A percentile compares a stretch with the other conserved stretches of the same genome.
phyloP scores from a whole-genome alignment of 2,329 filamentous ascomycete species.

The Fusarium tuaranense region DNA sequence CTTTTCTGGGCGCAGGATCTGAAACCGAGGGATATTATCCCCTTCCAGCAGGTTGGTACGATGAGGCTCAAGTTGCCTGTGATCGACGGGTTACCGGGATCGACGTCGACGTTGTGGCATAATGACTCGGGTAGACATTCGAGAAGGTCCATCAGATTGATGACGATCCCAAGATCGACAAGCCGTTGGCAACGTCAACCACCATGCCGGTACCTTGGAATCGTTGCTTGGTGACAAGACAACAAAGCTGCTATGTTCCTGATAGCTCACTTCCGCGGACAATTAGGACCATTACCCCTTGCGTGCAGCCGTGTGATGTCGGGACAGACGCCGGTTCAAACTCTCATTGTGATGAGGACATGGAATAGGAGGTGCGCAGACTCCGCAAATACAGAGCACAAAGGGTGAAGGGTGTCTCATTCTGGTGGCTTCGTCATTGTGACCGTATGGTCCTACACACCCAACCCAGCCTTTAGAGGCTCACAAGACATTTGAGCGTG shows the following conservation, averaged over 20 bases:
- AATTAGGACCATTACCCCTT: background rate
- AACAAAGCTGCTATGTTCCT: background rate
- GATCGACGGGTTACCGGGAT: background rate
- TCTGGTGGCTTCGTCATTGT: constrained; percentile 5
- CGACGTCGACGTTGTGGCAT: constrained; percentile 5
- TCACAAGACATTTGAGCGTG: background rate
- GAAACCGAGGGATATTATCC: constrained; percentile 2
- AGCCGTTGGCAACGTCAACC: background rate
- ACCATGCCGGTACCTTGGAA: background rate
- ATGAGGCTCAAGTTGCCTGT: constrained; percentile 1
- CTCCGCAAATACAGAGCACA: background rate
- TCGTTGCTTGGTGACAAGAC: background rate
- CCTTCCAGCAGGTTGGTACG: constrained; percentile 7
- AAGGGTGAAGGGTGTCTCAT: background rate
- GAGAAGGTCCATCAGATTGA: constrained; percentile 2
- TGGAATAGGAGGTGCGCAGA: background rate
- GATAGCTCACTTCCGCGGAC: background rate
- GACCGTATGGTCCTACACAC: background rate
- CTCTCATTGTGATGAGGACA: background rate
- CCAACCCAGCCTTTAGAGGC: background rate
- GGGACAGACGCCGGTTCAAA: background rate
- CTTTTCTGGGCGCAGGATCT: constrained; percentile 11
- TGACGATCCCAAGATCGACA: constrained; percentile 2
- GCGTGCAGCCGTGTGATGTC: background rate
- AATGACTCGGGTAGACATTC: constrained; percentile 5